Evolutionary conservation across 2,329 filamentous ascomycete species (phyloP).

Genomic region (Fusarium tanahbumbuense): DNA sequence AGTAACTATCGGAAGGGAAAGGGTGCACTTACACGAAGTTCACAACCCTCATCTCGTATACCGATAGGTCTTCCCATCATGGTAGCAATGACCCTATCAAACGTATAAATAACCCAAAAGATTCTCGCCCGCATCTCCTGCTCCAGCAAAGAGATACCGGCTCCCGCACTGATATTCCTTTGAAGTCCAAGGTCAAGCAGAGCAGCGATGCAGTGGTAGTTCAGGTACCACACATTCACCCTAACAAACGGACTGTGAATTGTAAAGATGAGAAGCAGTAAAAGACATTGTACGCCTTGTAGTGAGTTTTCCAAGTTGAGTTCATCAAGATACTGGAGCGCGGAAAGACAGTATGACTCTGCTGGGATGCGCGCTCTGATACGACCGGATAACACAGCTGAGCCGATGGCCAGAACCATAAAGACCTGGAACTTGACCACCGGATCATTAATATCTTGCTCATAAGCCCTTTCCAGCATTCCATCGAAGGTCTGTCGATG

Average conservation of each 20-base stretch:
- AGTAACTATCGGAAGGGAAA: too few species aligned
- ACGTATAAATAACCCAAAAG: constrained; percentile 65
- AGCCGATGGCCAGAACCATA: constrained; percentile 65
- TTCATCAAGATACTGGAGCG: constrained; percentile 59
- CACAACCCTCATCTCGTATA: constrained; percentile 65
- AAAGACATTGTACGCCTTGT: constrained; percentile 61
- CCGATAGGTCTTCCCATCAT: constrained; percentile 69
- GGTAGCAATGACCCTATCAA: constrained; percentile 64
- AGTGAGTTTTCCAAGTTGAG: constrained; percentile 62
- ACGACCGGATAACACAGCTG: constrained; percentile 58
- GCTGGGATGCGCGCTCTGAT: constrained; percentile 58
- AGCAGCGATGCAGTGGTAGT: constrained; percentile 65
- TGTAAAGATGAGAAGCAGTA: constrained; percentile 61
- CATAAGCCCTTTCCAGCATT: constrained; percentile 54
- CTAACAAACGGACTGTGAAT: constrained; percentile 61
- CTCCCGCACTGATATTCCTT: constrained; percentile 57
- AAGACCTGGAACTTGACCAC: constrained; percentile 59
- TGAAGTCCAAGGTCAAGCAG: constrained; percentile 65
- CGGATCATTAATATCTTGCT: constrained; percentile 44
- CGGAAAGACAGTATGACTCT: constrained; percentile 62
- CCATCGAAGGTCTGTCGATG: constrained; percentile 58
- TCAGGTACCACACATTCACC: constrained; percentile 65
- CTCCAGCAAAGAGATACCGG: constrained; percentile 59
- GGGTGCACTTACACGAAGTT: constrained; percentile 56
- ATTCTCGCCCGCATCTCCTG: constrained; percentile 66